These are phyloP conservation scores for Dalbergia cultrata DNA, from an alignment of 306 rosid species.

Conservation along the genomic window DNA sequence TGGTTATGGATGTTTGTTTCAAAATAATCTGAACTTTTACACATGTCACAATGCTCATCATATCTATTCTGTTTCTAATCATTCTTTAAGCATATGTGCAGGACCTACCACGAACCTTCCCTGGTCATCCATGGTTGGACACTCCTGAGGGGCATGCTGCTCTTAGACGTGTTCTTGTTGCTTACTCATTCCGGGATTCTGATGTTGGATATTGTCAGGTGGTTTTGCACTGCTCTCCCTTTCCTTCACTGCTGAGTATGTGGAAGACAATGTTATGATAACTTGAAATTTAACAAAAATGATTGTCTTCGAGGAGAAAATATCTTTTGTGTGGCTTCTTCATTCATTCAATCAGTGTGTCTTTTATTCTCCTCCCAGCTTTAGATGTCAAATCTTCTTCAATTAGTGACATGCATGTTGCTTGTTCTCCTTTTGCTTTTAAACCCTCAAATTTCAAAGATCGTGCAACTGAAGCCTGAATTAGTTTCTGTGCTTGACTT, in stretches of 20 bases:
- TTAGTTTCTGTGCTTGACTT: constrained; percentile 5
- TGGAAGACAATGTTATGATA: neutral
- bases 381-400: constrained; percentile 7
- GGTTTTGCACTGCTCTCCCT: constrained; percentile 30
- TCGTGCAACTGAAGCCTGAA: neutral
- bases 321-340: neutral
- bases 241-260: neutral
- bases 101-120: constrained; percentile 97
- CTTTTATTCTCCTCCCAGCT: neutral
- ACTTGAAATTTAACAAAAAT: constrained; percentile 2
- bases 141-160: constrained; percentile 95
- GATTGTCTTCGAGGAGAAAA: constrained; percentile 17
- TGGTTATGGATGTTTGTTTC: constrained; percentile 25
- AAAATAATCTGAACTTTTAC: constrained; percentile 12
- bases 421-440: constrained; percentile 26
- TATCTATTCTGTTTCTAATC: constrained; percentile 17
- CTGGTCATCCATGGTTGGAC: constrained; percentile 98
- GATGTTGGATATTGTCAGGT: constrained; percentile 99
- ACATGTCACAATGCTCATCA: neutral
- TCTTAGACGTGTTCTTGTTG: constrained; percentile 95
- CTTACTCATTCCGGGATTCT: constrained; percentile 98
- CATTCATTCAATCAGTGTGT: neutral
- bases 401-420: constrained; percentile 2
- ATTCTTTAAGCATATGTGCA: constrained; percentile 43
- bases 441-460: neutral